phyloP scores from a whole-genome alignment of 2,329 filamentous ascomycete genomes.

The Colletotrichum sp. region DNA sequence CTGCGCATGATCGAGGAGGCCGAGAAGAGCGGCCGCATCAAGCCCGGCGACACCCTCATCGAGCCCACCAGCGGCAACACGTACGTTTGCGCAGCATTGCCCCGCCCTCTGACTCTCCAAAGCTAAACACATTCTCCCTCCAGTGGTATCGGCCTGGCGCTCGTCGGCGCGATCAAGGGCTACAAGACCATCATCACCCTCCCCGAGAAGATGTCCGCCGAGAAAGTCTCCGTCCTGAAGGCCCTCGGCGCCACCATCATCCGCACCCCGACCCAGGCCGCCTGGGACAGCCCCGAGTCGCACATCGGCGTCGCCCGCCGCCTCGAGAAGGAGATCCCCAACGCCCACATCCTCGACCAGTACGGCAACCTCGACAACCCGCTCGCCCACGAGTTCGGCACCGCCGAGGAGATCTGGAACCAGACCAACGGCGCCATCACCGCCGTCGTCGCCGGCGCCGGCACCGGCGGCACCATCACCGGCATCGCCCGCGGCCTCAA shows the following conservation, averaged over 20 bases:
- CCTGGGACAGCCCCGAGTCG: conserved; percentile 92
- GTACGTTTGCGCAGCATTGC: conserved; percentile 37
- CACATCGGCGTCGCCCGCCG: conserved; percentile 94
- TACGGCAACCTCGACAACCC: conserved; percentile 94
- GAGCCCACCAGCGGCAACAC: conserved; percentile 99
- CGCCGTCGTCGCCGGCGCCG: conserved; percentile 87
- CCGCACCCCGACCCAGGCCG: conserved; percentile 93
- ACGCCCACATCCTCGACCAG: conserved; percentile 96
- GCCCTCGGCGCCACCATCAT: conserved; percentile 97
- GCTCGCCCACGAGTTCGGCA: conserved; percentile 89
- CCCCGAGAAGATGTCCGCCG: conserved; percentile 98
- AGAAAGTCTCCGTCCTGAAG: conserved; percentile 94
- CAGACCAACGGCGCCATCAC: conserved; percentile 86
- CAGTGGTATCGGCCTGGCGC: conserved; percentile 86
- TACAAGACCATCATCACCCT: conserved; percentile 99
- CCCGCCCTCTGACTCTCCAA: conserved; percentile 16
- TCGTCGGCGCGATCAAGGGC: conserved; percentile 94
- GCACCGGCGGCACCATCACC: conserved; percentile 94
- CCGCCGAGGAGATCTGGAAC: conserved; percentile 93
- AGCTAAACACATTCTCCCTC: background rate
- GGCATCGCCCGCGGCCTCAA: conserved; percentile 83
- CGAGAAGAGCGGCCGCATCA: conserved; percentile 89
- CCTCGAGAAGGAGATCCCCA: conserved; percentile 93
- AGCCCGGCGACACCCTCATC: conserved; percentile 95
- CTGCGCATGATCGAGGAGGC: conserved; percentile 97